Evolutionary conservation across 129 eudicot species (phyloP).

Genomic region (Calendula officinalis): DNA sequence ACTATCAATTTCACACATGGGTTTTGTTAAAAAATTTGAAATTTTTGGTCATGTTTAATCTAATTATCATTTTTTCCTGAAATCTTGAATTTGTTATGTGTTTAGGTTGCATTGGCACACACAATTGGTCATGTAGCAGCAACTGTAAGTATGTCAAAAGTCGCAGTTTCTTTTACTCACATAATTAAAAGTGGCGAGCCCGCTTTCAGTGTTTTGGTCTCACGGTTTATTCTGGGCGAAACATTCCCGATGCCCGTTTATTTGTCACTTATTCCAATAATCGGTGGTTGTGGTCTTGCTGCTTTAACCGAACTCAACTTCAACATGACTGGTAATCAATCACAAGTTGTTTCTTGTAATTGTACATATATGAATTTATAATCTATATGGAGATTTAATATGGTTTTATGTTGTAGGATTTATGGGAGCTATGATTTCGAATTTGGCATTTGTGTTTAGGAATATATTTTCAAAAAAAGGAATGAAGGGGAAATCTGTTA

Average conservation of each 20-base stretch:
- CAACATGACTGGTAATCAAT: conserved; percentile 54
- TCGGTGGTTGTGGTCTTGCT: conserved; percentile 57
- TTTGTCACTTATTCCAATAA: conserved; percentile 57
- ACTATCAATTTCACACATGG: background rate
- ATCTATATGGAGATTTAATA: background rate
- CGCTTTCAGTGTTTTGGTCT: conserved; percentile 57
- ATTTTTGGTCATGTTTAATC: too few relatives aligned
- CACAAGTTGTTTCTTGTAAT: too few relatives aligned
- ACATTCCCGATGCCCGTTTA: conserved; percentile 50
- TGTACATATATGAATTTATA: too few relatives aligned
- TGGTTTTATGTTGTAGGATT: conserved; percentile 37
- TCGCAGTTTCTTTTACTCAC: conserved; percentile 63
- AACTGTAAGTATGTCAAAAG: conserved; percentile 65
- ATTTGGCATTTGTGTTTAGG: conserved; percentile 58
- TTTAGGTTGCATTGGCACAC: conserved; percentile 64
- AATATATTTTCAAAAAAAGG: conserved; percentile 62
- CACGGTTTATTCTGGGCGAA: conserved; percentile 51
- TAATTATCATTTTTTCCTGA: too few relatives aligned
- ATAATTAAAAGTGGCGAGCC: conserved; percentile 63
- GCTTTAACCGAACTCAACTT: conserved; percentile 64
- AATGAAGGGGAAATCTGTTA: conserved; percentile 70
- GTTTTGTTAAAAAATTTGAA: background rate
- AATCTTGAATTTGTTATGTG: background rate
- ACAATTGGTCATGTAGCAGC: conserved; percentile 72
- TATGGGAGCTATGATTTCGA: conserved; percentile 71